Base-by-base conservation (phyloP, 176 grass and related monocot genomes). In the Hordeum marinum region DNA sequence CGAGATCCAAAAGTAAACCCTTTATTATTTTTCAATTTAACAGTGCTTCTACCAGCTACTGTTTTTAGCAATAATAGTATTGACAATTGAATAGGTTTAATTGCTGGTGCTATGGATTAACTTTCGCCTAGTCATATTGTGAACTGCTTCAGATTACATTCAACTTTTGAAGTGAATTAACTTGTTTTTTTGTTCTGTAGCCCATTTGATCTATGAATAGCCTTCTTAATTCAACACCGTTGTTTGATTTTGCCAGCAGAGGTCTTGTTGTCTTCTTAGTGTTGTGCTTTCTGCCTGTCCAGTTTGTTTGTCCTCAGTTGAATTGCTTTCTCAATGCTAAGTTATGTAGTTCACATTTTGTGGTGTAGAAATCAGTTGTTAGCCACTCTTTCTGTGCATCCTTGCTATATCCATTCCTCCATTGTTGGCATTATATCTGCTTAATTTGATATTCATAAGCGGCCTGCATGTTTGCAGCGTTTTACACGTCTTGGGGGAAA, bases 401-500 rank as follows among this genome's bases (percentile, higher is more conserved):
- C 8, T 52, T 29, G 6, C 6, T 31, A 50, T 75, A 50, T 50
- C 72, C 25, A 52, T 29, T 76, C 80, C 27, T 46, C 21, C 10
- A 60, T 66, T 71, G 63, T 80, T 81, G 8, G 35, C 10, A 25
- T 72, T 17, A n/a, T 55, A 14, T 58, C 31, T 82, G 63, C 31
- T 36, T 18, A 4, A 39, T 85, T 41, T 71, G 34, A 54, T 90
- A 54, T 82, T 85, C 57, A 88, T 63, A 85, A 69, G 31, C 6
- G 70, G 58, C 37, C 71, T 17, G 20, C 75, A 27, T 90, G 29
- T 82, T 88, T 90, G 63, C 81, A 99, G 97, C 89, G 97, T 76
- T 96, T 99, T 85, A 96, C 97, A 48, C 90, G 94, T 25, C 94
- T 99, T 79, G 97, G 94, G 72, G 97, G 97, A 50, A 99, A 99